Evolutionary conservation across 164 flowering plant species (phyloP).

Genomic region (Annona cherimola): DNA sequence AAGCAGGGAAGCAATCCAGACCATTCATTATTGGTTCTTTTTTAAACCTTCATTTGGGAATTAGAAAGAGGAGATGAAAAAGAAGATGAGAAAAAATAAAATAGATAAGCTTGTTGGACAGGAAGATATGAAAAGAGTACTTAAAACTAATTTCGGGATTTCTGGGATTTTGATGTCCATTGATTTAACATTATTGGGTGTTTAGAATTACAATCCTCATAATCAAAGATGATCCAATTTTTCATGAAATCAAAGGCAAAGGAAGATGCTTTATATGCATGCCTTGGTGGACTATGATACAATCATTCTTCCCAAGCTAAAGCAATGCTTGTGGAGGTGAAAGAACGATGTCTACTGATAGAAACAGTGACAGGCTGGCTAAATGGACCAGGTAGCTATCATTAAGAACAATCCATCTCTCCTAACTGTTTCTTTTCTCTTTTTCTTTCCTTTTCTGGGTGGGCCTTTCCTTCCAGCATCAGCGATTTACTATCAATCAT

Average conservation of each 20-base stretch:
- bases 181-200: no score
- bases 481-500: not conserved
- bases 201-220: not conserved
- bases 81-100: no score
- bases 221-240: not conserved
- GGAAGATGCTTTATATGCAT: not conserved
- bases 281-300: not conserved
- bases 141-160: no score
- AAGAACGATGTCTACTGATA: slow-evolving; percentile 22
- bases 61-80: no score
- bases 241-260: not conserved
- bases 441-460: not conserved
- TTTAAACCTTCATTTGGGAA: no score
- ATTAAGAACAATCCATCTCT: slow-evolving; percentile 30
- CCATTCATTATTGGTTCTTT: not conserved
- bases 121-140: no score
- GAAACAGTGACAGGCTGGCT: slow-evolving; percentile 46
- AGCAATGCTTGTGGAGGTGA: slow-evolving; percentile 29
- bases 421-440: slow-evolving; percentile 15
- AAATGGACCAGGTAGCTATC: slow-evolving; percentile 30
- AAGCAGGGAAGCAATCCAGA: not conserved
- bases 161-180: no score
- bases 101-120: no score
- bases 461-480: not conserved
- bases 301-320: slow-evolving; percentile 14